Percentiles rank a stretch among this genome's conserved stretches.
phyloP scores from a whole-genome alignment of 1,284 basidiomycete genomes.

The Schizopora paradoxa region DNA sequence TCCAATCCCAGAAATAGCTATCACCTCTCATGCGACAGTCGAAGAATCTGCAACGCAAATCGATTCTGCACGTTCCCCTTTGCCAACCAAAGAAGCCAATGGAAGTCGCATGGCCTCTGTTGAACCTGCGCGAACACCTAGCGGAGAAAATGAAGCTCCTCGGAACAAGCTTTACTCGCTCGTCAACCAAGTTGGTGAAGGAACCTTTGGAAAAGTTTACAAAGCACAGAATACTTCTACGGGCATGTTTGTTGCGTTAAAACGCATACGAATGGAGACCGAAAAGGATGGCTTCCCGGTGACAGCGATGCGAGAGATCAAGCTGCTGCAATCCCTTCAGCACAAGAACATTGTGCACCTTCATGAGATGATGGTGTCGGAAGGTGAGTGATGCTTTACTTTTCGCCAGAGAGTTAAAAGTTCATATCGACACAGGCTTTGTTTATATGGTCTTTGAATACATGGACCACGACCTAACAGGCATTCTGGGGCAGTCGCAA shows the following conservation, averaged over 20 bases:
- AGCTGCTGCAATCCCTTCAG: slow-evolving; percentile 86
- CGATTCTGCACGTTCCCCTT: too few relatives aligned
- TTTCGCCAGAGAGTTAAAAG: slow-evolving; percentile 6
- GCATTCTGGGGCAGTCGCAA: slow-evolving; percentile 87
- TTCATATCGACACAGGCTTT: slow-evolving; percentile 52
- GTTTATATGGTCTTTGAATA: slow-evolving; percentile 99
- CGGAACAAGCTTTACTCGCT: slow-evolving; percentile 77
- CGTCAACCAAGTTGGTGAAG: slow-evolving; percentile 93
- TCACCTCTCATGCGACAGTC: too few relatives aligned
- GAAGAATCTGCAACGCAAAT: too few relatives aligned
- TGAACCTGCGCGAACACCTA: background rate
- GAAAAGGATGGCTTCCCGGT: slow-evolving; percentile 98
- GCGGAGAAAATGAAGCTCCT: slow-evolving; percentile 20
- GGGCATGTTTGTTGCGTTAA: slow-evolving; percentile 81
- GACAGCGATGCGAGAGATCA: slow-evolving; percentile 98
- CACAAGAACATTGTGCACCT: slow-evolving; percentile 89
- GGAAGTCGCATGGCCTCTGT: too few relatives aligned
- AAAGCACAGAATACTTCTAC: slow-evolving; percentile 86
- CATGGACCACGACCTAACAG: slow-evolving; percentile 98
- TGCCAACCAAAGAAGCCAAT: too few relatives aligned
- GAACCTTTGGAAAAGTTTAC: slow-evolving; percentile 99
- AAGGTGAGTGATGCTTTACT: slow-evolving; percentile 51
- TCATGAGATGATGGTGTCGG: slow-evolving; percentile 98
- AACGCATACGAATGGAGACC: slow-evolving; percentile 96
- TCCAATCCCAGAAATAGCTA: too few relatives aligned